phyloP scores from a whole-genome alignment of 768 basidiomycete species.

The Psilocybe cubensis region DNA sequence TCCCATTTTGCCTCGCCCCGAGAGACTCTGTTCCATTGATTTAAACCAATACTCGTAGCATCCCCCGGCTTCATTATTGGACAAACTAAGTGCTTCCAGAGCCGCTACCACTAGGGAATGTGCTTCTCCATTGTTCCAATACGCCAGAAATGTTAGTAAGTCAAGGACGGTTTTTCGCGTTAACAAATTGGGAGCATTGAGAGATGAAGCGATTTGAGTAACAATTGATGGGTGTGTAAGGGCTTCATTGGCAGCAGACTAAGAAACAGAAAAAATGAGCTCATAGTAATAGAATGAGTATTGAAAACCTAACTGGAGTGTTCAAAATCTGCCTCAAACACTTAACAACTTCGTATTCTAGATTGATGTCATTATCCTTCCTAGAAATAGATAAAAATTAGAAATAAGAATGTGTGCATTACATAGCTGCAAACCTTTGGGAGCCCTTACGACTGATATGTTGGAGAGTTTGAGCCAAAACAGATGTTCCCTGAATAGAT shows the following conservation, averaged over 20 bases:
- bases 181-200: slow-evolving; percentile 80
- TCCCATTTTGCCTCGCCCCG: slow-evolving; percentile 92
- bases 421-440: slow-evolving; percentile 51
- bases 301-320: slow-evolving; percentile 27
- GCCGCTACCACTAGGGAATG: slow-evolving; percentile 74
- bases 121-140: slow-evolving; percentile 63
- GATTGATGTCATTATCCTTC: slow-evolving; percentile 61
- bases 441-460: slow-evolving; percentile 74
- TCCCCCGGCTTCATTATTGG: slow-evolving; percentile 62
- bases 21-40: slow-evolving; percentile 72
- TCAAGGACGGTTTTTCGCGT: slow-evolving; percentile 83
- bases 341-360: slow-evolving; percentile 91
- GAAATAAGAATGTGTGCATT: background rate
- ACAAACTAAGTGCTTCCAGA: slow-evolving; percentile 71
- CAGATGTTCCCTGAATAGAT: slow-evolving; percentile 78
- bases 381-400: slow-evolving; percentile 31
- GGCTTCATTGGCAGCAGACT: slow-evolving; percentile 75
- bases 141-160: slow-evolving; percentile 73
- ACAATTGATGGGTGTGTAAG: slow-evolving; percentile 74
- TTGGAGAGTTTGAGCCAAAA: slow-evolving; percentile 77
- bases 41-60: slow-evolving; percentile 91
- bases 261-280: background rate
- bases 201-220: slow-evolving; percentile 77
- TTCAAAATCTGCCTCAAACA: slow-evolving; percentile 87
- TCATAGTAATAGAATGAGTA: slow-evolving; percentile 3